A percentile compares a stretch with the other conserved stretches of the same genome.
These are phyloP conservation scores for Tanacetum coccineum DNA, from an alignment of 129 eudicot species.

Conservation along the genomic window DNA sequence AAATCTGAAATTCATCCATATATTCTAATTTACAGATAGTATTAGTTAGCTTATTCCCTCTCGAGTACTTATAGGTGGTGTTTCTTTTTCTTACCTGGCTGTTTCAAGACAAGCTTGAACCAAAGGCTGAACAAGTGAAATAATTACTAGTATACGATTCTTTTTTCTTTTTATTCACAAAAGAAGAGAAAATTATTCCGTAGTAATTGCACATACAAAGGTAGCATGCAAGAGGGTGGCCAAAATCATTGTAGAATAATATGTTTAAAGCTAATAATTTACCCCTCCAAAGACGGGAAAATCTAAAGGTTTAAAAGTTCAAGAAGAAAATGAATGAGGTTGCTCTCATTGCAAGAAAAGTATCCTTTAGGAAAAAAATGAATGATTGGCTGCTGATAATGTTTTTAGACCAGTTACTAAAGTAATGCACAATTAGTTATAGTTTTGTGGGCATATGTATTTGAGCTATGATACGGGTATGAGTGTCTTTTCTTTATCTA, in stretches of 20 bases:
- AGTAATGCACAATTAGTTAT: too few species aligned
- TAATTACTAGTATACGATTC: conserved; percentile 41
- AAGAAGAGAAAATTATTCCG: conserved; percentile 28
- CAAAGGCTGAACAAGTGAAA: conserved; percentile 37
- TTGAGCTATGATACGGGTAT: too few species aligned
- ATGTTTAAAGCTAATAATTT: conserved; percentile 18
- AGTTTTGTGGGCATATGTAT: too few species aligned
- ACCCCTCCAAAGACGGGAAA: conserved; percentile 14
- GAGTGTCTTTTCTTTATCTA: too few species aligned
- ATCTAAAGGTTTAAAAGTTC: conserved; percentile 13
- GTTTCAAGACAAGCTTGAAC: conserved; percentile 30
- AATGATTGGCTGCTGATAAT: not conserved
- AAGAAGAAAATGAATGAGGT: conserved; percentile 16
- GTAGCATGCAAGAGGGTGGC: conserved; percentile 35
- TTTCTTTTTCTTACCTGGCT: conserved; percentile 26
- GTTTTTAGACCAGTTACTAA: too few species aligned
- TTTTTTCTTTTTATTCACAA: conserved; percentile 6
- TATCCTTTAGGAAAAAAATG: conserved; percentile 9
- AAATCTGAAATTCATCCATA: not conserved
- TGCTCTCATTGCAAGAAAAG: conserved; percentile 61
- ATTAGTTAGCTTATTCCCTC: conserved; percentile 13
- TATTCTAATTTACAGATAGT: not conserved
- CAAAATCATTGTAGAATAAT: conserved; percentile 46
- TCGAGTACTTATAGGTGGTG: conserved; percentile 2
- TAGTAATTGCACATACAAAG: conserved; percentile 31